phyloP scores from a whole-genome alignment of 2,329 filamentous ascomycete genomes.

The Ophiognomonia clavigignenti-juglandacearum region DNA sequence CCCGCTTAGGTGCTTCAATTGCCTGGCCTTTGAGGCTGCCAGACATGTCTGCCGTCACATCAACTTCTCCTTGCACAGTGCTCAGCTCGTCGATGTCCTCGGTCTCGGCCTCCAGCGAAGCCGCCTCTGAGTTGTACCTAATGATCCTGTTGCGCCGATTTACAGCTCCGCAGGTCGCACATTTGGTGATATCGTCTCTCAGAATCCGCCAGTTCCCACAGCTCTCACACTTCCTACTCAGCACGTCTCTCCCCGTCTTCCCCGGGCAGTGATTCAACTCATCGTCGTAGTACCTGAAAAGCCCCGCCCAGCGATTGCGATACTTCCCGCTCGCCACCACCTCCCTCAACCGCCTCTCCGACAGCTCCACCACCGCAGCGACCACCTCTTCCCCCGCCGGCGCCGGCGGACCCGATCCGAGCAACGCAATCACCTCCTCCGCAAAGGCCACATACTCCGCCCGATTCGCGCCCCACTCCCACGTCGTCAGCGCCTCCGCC shows the following conservation, averaged over 20 bases:
- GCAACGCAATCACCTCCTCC: not conserved
- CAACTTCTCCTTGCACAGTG: too few species aligned
- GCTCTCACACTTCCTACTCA: not conserved
- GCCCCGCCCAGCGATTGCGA: not conserved
- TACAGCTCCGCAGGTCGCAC: not conserved
- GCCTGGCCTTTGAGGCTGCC: too few species aligned
- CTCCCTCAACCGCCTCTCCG: not conserved
- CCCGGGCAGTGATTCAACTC: not conserved
- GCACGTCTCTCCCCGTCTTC: not conserved
- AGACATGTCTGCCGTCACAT: too few species aligned
- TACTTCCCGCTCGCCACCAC: not conserved
- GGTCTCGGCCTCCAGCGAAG: not conserved
- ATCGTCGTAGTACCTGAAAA: not conserved
- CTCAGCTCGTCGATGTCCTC: too few species aligned
- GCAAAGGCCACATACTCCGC: not conserved
- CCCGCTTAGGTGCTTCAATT: too few species aligned
- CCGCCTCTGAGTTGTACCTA: not conserved
- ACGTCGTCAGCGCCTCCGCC: not conserved
- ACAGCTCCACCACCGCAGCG: not conserved
- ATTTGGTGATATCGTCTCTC: not conserved
- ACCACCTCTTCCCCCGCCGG: not conserved
- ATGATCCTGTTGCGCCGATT: not conserved
- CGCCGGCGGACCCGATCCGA: not conserved
- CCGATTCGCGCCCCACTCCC: not conserved
- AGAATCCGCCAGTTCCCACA: not conserved